A percentile compares a stretch with the other conserved stretches of the same genome.
Conservation (phyloP, 768 basidiomycete species). For the Glaciozyma martinii region DNA sequence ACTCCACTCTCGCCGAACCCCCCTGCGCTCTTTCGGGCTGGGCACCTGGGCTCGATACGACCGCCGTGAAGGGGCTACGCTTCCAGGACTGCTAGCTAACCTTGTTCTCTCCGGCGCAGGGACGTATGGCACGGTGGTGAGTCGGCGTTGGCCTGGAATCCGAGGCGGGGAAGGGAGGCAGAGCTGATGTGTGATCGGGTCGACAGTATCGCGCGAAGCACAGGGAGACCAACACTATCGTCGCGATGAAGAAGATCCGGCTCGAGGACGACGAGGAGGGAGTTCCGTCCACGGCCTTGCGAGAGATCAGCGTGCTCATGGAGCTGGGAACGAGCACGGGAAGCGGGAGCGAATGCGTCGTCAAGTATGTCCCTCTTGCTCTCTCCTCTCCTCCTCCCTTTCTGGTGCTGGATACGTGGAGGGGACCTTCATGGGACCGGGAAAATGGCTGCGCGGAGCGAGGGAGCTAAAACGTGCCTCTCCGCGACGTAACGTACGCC, state of each 20-base stretch:
- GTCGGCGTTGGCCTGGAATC: too few species aligned
- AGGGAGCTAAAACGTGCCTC: too few species aligned
- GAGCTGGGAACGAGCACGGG: constrained; percentile 75
- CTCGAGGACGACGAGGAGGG: constrained; percentile 98
- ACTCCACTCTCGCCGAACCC: too few species aligned
- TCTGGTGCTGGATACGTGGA: neutral
- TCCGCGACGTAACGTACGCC: too few species aligned
- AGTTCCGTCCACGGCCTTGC: constrained; percentile 90
- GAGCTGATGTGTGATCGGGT: too few species aligned
- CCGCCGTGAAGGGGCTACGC: too few species aligned
- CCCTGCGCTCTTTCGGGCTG: too few species aligned
- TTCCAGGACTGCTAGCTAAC: neutral
- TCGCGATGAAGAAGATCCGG: constrained; percentile 95
- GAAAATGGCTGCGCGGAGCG: too few species aligned
- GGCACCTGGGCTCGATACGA: too few species aligned
- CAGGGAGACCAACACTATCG: constrained; percentile 58
- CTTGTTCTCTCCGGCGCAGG: neutral
- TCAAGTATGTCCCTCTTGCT: constrained; percentile 49
- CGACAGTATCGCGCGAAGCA: constrained; percentile 30
- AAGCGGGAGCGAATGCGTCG: constrained; percentile 50
- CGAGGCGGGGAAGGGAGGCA: too few species aligned
- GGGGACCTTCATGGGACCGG: too few species aligned
- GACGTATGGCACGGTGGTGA: neutral
- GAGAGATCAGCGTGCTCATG: constrained; percentile 92
- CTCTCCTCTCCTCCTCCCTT: neutral